A percentile compares a stretch with the other conserved stretches of the same genome.
These are phyloP conservation scores for Coemansia sp. DNA, from an alignment of 192 early-diverging fungal genomes.

Conservation along the genomic window DNA sequence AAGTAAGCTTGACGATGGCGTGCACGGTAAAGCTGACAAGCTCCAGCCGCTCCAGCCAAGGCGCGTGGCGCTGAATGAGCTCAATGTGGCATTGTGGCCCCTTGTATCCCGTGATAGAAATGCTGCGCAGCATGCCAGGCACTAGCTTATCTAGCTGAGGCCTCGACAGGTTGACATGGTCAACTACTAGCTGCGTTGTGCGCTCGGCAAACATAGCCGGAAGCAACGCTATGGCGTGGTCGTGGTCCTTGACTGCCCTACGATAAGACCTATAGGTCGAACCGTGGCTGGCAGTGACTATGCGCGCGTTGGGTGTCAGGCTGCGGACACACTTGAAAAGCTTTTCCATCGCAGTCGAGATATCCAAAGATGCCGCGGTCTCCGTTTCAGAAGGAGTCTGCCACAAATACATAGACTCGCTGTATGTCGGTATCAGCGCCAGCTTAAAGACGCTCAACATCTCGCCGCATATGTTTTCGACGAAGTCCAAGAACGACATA, in stretches of 20 bases:
- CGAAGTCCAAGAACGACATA: neutral
- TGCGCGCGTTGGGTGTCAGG: slow-evolving; percentile 8
- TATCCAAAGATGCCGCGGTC: neutral
- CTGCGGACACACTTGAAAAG: neutral
- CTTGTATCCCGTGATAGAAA: slow-evolving; percentile 20
- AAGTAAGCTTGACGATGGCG: slow-evolving; percentile 23
- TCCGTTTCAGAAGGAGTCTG: neutral
- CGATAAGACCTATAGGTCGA: neutral
- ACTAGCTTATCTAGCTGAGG: slow-evolving; percentile 1
- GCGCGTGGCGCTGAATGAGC: slow-evolving; percentile 24
- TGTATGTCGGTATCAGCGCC: slow-evolving; percentile 2
- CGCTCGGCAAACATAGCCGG: slow-evolving; percentile 2
- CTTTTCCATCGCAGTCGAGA: slow-evolving; percentile 5
- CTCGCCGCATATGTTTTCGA: neutral
- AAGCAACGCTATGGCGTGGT: slow-evolving; percentile 11
- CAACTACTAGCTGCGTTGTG: slow-evolving; percentile 13
- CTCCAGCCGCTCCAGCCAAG: slow-evolving; percentile 21
- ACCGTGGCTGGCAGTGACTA: neutral
- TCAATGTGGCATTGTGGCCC: slow-evolving; percentile 24
- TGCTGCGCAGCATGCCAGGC: slow-evolving; percentile 21
- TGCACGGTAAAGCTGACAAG: slow-evolving; percentile 12
- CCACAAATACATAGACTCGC: neutral
- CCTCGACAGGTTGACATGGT: slow-evolving; percentile 4
- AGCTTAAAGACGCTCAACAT: neutral
- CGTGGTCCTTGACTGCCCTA: neutral